Evolutionary conservation across 371 early-diverging fungal genomes (phyloP), one percentile per base, ranked within the genome.

Genomic region (Mortierella sp.): DNA sequence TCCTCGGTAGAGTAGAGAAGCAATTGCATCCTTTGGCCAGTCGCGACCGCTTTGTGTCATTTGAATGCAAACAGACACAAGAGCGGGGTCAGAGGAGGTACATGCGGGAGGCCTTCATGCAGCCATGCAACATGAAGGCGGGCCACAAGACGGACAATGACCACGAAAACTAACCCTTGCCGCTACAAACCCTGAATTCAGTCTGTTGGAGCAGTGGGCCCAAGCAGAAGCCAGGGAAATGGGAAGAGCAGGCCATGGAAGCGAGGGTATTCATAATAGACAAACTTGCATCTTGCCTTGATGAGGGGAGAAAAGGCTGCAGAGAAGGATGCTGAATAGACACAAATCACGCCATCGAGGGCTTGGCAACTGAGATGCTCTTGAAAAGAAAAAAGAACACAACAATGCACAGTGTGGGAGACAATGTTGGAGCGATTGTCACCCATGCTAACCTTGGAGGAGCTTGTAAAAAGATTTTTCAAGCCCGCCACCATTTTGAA

Each of bases 101-200:
- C 61, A 60, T 23, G 48, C 28, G 29, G 61, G 61, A 60, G 61
- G 61, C 61, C 44, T 47, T 60, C 61, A 60, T 1, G n/a, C 16
- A 11, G n/a, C n/a, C n/a, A n/a, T n/a, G n/a, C n/a, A 60, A 46
- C 12, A 60, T 60, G 61, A 60, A 60, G 16, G 61, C 61, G 61
- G 28, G 61, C 61, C 61, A 29, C 47, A 60, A 47, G 61, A 60
- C 61, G 61, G 61, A 48, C 61, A 60, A 60, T 47, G 61, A 60
- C 48, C 61, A 48, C 61, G 61, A 60, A 60, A 60, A 62, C 61
- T 47, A 60, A 47, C 61, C 61, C 61, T 6, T 47, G 19, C 48
- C 30, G 7, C 28, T 15, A 18, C 7, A 48, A 37, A 29, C 19
- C 62, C 52, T 62, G 62, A 29, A 51, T 28, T 51, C 62, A 51